These are phyloP conservation scores for Dothistroma pini DNA, from an alignment of 2,329 filamentous ascomycete species.

Conservation along the genomic window DNA sequence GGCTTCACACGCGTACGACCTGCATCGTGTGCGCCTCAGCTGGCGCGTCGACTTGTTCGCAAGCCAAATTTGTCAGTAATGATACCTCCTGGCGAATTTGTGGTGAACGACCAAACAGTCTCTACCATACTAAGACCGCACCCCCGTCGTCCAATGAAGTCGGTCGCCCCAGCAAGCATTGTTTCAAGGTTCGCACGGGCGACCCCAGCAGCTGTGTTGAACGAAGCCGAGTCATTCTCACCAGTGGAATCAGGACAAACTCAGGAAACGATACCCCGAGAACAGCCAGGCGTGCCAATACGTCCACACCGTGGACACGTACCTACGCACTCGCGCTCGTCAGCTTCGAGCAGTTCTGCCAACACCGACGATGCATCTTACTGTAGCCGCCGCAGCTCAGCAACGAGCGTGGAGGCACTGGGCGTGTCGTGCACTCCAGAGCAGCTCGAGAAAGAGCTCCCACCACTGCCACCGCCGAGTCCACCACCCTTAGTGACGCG, in stretches of 20 bases:
- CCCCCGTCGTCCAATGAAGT: constrained; percentile 12
- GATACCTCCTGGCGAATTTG: constrained; percentile 19
- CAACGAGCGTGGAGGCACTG: constrained; percentile 23
- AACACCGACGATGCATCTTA: constrained; percentile 36
- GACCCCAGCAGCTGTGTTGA: constrained; percentile 13
- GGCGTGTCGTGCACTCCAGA: constrained; percentile 13
- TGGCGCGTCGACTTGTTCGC: not conserved
- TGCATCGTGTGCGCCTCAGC: not conserved
- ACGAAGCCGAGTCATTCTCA: constrained; percentile 8
- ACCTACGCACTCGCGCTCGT: constrained; percentile 21
- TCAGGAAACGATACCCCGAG: not conserved
- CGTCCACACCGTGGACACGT: constrained; percentile 8
- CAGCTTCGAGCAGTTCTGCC: constrained; percentile 36
- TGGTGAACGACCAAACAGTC: constrained; percentile 8
- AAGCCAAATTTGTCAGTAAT: constrained; percentile 24
- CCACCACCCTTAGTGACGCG: constrained; percentile 4
- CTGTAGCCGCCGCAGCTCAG: constrained; percentile 38
- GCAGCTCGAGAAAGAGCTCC: constrained; percentile 15
- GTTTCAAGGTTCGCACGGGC: constrained; percentile 19
- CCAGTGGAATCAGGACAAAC: not conserved
- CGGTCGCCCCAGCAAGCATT: constrained; percentile 17
- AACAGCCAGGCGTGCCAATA: constrained; percentile 1
- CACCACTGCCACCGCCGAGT: constrained; percentile 11
- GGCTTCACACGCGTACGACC: constrained; percentile 20
- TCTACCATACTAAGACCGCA: constrained; percentile 14